phyloP scores from a whole-genome alignment of 1,284 basidiomycete genomes.

The Leccinum angustisporum region DNA sequence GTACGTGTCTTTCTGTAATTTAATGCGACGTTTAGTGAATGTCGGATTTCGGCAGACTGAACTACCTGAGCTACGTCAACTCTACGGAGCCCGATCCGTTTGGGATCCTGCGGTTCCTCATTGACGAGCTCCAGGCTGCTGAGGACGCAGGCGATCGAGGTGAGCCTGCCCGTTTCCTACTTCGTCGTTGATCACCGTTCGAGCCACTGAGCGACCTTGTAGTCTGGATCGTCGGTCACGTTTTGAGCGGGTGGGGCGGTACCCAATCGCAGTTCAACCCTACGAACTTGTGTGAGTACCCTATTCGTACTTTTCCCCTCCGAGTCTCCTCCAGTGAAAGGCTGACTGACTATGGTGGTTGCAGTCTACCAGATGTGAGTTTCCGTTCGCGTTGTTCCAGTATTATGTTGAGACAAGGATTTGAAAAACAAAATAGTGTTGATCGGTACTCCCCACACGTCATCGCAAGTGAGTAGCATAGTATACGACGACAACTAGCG shows the following conservation, averaged over 20 bases:
- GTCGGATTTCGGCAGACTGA: constrained; percentile 40
- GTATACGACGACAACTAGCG: background rate
- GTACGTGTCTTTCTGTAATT: constrained; percentile 32
- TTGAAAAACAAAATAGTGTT: constrained; percentile 42
- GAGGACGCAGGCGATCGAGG: constrained; percentile 68
- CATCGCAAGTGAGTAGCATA: constrained; percentile 57
- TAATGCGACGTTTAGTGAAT: background rate
- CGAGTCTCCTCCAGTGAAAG: background rate
- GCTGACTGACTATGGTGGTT: background rate
- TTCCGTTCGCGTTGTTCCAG: background rate
- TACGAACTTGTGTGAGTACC: constrained; percentile 60
- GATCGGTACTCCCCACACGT: constrained; percentile 79
- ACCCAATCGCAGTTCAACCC: constrained; percentile 57
- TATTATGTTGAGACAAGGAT: background rate
- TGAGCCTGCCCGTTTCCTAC: constrained; percentile 19
- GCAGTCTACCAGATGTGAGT: constrained; percentile 70
- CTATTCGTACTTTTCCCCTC: background rate
- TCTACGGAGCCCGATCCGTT: constrained; percentile 67
- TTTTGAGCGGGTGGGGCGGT: constrained; percentile 72
- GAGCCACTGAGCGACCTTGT: background rate
- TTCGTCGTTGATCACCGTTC: background rate
- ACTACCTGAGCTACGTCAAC: constrained; percentile 77
- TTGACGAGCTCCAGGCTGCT: constrained; percentile 75
- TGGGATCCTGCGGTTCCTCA: constrained; percentile 74
- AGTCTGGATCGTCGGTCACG: constrained; percentile 82